Conservation (phyloP, 306 rosid genomes). For the Vigna trinervia region DNA sequence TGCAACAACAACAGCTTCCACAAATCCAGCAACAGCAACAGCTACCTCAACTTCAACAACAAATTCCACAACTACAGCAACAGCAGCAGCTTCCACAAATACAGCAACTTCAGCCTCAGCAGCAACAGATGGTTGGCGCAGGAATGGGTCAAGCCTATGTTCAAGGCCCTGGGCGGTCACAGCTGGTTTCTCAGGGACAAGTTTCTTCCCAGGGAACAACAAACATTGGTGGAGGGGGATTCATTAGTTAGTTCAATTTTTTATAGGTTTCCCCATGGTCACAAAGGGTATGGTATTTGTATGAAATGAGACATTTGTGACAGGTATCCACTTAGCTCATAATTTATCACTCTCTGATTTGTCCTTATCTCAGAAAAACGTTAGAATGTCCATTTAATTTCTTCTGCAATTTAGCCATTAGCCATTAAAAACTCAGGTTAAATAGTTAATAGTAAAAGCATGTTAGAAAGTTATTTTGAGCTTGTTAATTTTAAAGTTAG, state of each 20-base stretch:
- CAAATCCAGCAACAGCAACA: slow-evolving; percentile 57
- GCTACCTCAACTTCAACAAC: slow-evolving; percentile 51
- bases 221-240: slow-evolving; percentile 80
- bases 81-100: slow-evolving; percentile 70
- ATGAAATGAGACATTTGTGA: neutral
- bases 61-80: slow-evolving; percentile 49
- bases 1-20: slow-evolving; percentile 49
- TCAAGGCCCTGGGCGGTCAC: slow-evolving; percentile 87
- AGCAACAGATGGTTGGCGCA: slow-evolving; percentile 81
- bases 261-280: neutral
- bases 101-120: slow-evolving; percentile 69
- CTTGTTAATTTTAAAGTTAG: neutral
- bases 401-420: slow-evolving; percentile 1
- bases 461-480: neutral
- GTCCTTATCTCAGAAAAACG: slow-evolving; percentile 1
- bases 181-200: slow-evolving; percentile 83
- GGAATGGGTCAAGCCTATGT: slow-evolving; percentile 83
- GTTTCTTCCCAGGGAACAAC: slow-evolving; percentile 75
- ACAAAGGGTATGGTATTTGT: neutral
- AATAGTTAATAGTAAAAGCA: slow-evolving; percentile 10
- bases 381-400: neutral
- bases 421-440: neutral
- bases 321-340: neutral
- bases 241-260: slow-evolving; percentile 62
- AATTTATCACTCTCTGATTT: neutral